Evolutionary conservation across 2,329 filamentous ascomycete genomes (phyloP), one percentile per base, ranked within the genome.

Genomic region (Blastomyces gilchristii): DNA sequence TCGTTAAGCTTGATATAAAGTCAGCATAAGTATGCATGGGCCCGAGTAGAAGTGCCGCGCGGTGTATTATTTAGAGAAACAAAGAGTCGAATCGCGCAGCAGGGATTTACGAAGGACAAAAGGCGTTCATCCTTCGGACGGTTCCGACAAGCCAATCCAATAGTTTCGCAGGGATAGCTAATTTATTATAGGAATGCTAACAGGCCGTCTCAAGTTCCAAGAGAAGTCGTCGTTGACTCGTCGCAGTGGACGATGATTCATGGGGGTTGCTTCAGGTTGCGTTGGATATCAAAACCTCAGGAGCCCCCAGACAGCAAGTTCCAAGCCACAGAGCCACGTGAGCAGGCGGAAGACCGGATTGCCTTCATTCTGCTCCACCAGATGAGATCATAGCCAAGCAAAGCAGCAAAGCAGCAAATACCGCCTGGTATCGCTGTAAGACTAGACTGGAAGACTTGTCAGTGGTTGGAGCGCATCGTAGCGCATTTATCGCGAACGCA

Each of bases 301-400:
- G 39, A 58, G 5, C n/a, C n/a, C n/a, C 39, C 37, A 43, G 39
- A 8, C 22, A 18, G 7, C 8, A 39, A 8, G 8, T 12, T 56
- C 16, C 34, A 43, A 58, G 56, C 56, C 56, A 58, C 56, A 14
- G 8, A 25, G 31, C 54, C 56, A 58, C 56, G 56, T 58, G 56
- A 58, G 56, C 56, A 43, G 37, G 54, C 54, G 37, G 54, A 43
- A 18, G 25, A 22, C 54, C 54, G 37, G 34, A 39, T n/a, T 31
- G 11, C 3, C 22, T 25, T 22, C 49, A 5, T 28, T 16, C n/a
- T 25, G 22, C 22, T 58, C 56, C 39, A 25, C 56, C 14, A 5
- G 56, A 43, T 58, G 56, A 43, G 39, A n/a, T 58, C 37, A 25
- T 43, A 7, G 22, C n/a, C 22, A 22, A 22, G n/a, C n/a, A 22